A percentile compares a stretch with the other conserved stretches of the same genome.
phyloP scores from a whole-genome alignment of 805 yeast species.

The Cyberlindnera petersonii region DNA sequence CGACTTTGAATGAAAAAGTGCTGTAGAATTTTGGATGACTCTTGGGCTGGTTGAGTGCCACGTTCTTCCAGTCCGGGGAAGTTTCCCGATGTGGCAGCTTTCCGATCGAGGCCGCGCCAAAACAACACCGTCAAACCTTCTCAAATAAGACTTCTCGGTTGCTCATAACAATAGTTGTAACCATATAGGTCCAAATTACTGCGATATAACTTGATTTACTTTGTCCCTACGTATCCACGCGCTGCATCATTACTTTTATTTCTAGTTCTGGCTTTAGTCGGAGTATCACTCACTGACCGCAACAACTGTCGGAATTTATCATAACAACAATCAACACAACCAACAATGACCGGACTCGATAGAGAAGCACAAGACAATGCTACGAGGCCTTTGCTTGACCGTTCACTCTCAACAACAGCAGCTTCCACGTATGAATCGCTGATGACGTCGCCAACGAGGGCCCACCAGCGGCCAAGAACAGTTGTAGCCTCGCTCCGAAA shows the following conservation, averaged over 20 bases:
- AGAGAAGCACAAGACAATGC: conserved; percentile 1
- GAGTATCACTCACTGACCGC: background rate
- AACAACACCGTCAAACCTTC: no score
- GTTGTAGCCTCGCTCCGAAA: conserved; percentile 14
- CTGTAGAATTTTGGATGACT: conserved; percentile 1
- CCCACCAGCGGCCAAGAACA: conserved; percentile 20
- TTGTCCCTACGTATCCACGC: no score
- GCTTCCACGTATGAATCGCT: conserved; percentile 13
- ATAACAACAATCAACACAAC: background rate
- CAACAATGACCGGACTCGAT: conserved; percentile 2
- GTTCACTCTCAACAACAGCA: background rate
- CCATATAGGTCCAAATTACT: background rate
- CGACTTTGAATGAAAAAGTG: background rate
- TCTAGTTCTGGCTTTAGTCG: background rate
- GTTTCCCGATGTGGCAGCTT: conserved; percentile 1
- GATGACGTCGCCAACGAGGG: conserved; percentile 4
- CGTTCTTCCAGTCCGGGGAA: conserved; percentile 1
- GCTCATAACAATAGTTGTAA: background rate
- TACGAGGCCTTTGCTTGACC: conserved; percentile 12
- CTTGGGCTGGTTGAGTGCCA: background rate
- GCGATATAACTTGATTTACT: no score
- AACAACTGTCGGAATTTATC: background rate
- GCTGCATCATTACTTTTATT: background rate
- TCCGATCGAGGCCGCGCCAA: conserved; percentile 3
- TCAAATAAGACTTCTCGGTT: no score